A percentile compares a stretch with the other conserved stretches of the same genome.
Conservation (phyloP, 495 filamentous ascomycete genomes). For the Xylaria cubensis region DNA sequence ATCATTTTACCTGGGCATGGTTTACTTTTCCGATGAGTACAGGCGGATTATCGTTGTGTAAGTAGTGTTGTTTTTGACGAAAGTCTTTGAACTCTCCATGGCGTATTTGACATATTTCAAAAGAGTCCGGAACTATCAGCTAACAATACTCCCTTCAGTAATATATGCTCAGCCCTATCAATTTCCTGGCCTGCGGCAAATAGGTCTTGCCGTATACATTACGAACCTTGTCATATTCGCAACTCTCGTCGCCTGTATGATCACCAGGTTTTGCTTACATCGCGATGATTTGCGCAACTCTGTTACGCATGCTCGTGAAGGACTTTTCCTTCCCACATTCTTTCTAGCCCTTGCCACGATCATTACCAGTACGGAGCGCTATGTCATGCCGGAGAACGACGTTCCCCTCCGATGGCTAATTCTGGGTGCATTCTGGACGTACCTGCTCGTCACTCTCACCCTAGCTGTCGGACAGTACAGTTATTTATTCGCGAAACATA, state of each 20-base stretch:
- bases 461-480: slow-evolving; percentile 59
- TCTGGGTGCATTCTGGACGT: slow-evolving; percentile 58
- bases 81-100: not conserved
- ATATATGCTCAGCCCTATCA: slow-evolving; percentile 64
- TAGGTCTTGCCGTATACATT: slow-evolving; percentile 68
- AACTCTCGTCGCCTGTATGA: slow-evolving; percentile 57
- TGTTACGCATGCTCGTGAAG: slow-evolving; percentile 66
- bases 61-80: not conserved
- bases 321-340: slow-evolving; percentile 72
- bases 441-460: slow-evolving; percentile 50
- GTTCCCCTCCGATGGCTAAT: slow-evolving; percentile 49
- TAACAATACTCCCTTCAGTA: slow-evolving; percentile 36
- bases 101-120: not conserved
- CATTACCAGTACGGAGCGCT: slow-evolving; percentile 63
- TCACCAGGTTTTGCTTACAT: slow-evolving; percentile 63
- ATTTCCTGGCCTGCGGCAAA: slow-evolving; percentile 63
- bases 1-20: slow-evolving; percentile 31
- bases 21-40: slow-evolving; percentile 28
- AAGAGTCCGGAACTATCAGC: not conserved
- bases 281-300: slow-evolving; percentile 59
- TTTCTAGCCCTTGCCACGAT: slow-evolving; percentile 70
- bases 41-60: slow-evolving; percentile 24
- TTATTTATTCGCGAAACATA: slow-evolving; percentile 55
- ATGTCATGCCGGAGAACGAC: slow-evolving; percentile 57
- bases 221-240: slow-evolving; percentile 67